Base-by-base conservation (phyloP, 164 flowering plant genomes). In the Aristolochia contorta region DNA sequence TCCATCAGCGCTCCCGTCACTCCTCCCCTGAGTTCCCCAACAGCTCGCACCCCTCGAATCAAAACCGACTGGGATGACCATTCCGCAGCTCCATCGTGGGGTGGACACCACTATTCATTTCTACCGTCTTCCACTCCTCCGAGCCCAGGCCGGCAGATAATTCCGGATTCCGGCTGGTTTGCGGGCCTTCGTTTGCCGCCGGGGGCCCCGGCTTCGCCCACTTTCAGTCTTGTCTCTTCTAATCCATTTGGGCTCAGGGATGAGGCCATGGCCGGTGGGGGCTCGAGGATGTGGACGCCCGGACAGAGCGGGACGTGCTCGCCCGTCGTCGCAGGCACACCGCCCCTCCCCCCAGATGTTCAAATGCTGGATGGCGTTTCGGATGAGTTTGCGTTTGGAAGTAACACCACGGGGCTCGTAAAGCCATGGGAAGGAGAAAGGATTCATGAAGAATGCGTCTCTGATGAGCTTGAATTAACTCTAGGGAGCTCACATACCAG, bases 401-500 rank as follows among this genome's bases (percentile, higher is more conserved):
- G 80, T 66, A 80, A 77, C 57, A 52, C 60, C 27, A 71, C 66
- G 15, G 91, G 88, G 14, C 43, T 89, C 21, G 96, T 92, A 65
- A 92, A 89, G 74, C 79, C 98, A 12, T 92, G 98, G 98, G 93
- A 92, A 67, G 98, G 98, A 57, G 98, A 92, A 73, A 84, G 87
- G 68, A 92, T 92, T 22, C 97, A 91, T 53, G 98, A 89, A 45
- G 98, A 92, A 59, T 82, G 94, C 62, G 94, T 69, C 21, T 73
- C 90, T 24, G 96, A 92, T 71, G 98, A 92, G 47, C 85, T 92
- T 16, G 96, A 92, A 75, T 95, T 92, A 72, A 92, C 97, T 2
- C 92, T 90, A 32, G 97, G 95, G 50, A 84, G 75, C 74, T 72
- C 93, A 43, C 75, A 72, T 52, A 79, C 85, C 49, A 84, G 87